Evolutionary conservation across 768 basidiomycete species (phyloP).

Genomic region (Cantharellus cinnabarinus): DNA sequence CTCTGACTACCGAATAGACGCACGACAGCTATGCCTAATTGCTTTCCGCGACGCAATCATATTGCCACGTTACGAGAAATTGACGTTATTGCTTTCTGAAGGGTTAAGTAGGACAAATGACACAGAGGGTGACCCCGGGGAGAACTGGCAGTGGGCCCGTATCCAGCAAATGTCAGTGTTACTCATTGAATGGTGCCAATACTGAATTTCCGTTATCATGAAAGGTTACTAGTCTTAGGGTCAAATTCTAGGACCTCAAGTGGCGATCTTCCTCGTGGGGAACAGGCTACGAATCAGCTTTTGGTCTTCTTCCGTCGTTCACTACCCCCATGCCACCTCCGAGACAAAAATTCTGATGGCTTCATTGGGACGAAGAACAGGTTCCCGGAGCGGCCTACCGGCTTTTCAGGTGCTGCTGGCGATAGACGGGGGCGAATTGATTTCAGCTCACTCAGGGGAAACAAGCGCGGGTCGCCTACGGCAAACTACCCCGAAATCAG

Average conservation of each 20-base stretch:
- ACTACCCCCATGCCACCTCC: not conserved
- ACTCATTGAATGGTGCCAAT: not conserved
- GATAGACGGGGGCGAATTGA: conserved; percentile 56
- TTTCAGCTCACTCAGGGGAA: not conserved
- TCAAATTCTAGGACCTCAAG: conserved; percentile 37
- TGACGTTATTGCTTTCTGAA: conserved; percentile 3
- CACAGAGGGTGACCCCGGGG: conserved; percentile 16
- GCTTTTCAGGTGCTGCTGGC: conserved; percentile 32
- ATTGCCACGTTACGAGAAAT: conserved; percentile 30
- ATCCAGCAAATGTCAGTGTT: conserved; percentile 56
- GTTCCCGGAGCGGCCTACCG: not conserved
- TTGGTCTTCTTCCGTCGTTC: conserved; percentile 20
- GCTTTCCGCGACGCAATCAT: conserved; percentile 68
- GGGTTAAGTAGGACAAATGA: conserved; percentile 2
- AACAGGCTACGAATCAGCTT: conserved; percentile 47
- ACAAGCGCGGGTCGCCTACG: not conserved
- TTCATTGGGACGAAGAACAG: conserved; percentile 2
- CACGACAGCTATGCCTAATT: conserved; percentile 57
- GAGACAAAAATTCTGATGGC: not conserved
- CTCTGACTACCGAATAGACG: conserved; percentile 41
- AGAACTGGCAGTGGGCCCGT: conserved; percentile 41
- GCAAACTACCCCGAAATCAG: not conserved
- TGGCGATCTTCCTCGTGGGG: conserved; percentile 33
- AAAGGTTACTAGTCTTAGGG: conserved; percentile 11
- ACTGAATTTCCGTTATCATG: conserved; percentile 5